Conservation (phyloP, 2,329 filamentous ascomycete species). For the Emericellopsis cladophorae region DNA sequence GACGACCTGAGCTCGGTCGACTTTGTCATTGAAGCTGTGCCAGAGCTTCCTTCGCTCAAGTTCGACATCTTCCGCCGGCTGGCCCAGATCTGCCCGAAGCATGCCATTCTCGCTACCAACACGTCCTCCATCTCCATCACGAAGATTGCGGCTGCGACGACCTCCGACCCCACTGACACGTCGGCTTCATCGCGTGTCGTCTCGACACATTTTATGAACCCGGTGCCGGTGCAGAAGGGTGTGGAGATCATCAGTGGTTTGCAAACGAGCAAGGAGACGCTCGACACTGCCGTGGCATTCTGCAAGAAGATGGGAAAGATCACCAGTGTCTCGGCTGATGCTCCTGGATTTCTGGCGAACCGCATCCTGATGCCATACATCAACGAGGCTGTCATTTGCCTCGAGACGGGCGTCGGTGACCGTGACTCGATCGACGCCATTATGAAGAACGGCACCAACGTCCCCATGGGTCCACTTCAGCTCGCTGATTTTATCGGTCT, state of each 20-base stretch:
- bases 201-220: conserved; percentile 99
- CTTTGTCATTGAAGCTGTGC: conserved; percentile 96
- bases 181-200: conserved; percentile 78
- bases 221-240: conserved; percentile 89
- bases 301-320: conserved; percentile 91
- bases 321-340: conserved; percentile 73
- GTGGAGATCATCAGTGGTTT: conserved; percentile 95
- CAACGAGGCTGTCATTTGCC: conserved; percentile 92
- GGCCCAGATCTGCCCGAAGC: conserved; percentile 66
- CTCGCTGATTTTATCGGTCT: conserved; percentile 95
- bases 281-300: conserved; percentile 73
- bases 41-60: conserved; percentile 82
- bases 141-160: conserved; percentile 80
- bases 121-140: conserved; percentile 99
- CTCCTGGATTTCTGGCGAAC: conserved; percentile 91
- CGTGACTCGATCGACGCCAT: conserved; percentile 92
- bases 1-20: conserved; percentile 73
- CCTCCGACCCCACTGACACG: conserved; percentile 64
- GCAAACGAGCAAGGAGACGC: conserved; percentile 73
- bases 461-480: conserved; percentile 92
- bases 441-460: conserved; percentile 99
- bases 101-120: conserved; percentile 91
- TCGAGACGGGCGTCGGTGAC: conserved; percentile 82
- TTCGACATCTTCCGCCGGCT: conserved; percentile 75
- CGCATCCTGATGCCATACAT: conserved; percentile 98